Evolutionary conservation across 129 eudicot species (phyloP), one percentile per base, ranked within the genome.

Genomic region (Gnaphalium uliginosum): DNA sequence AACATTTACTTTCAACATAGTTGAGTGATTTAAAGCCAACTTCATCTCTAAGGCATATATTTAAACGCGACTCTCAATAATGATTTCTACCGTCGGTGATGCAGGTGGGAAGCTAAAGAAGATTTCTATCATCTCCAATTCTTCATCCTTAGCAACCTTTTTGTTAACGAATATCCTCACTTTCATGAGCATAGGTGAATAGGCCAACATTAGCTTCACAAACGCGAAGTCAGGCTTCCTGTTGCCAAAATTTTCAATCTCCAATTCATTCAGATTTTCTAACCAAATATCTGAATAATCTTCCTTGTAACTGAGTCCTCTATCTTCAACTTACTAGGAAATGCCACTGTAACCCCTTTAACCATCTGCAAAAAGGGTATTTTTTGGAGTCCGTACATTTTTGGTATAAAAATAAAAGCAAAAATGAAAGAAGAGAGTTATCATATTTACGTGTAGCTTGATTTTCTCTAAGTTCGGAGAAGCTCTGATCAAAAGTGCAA

Each of bases 151-250:
- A 6, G 6, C 7, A 64, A 13, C 64, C 1, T 17, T 0, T 5
- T 4, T 10, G 58, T 18, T 0, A 21, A 27, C 43, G 8, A 13
- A 8, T 29, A 76, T 66, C 5, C 39, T 15, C 74, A 57, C 50
- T 19, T 56, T 75, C 24, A 21, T 25, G 15, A 76, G 60, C 25
- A 27, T 23, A 27, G 80, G 73, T 66, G 79, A 51, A 51, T 56
- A 64, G 21, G 54, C 67, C 51, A 76, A 51, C 37, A 76, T 48
- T 24, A 76, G 59, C 66, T 50, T 66, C 37, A 66, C 33, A 76
- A 76, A 76, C 60, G 13, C 68, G 65, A 54, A 19, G 26, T 67
- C 74, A 26, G 25, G 57, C 11, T 65, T 19, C 37, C 17, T 4
- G 59, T n/a, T 23, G 10, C 5, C 33, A 0, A 76, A 56, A 57